phyloP scores from a whole-genome alignment of 2,329 filamentous ascomycete genomes.

The Penicillium sp. region DNA sequence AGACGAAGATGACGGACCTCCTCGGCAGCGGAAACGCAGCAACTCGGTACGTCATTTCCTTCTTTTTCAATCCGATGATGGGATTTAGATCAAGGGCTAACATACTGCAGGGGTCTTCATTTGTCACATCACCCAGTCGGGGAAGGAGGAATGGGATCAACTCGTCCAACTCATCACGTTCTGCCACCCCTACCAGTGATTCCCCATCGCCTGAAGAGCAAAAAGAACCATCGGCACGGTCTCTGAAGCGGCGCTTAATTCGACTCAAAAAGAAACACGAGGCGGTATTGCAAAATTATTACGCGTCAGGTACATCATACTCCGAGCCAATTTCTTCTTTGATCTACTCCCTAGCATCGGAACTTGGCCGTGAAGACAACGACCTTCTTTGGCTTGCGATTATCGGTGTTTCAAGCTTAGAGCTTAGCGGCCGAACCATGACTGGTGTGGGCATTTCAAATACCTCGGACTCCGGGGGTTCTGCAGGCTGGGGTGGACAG shows the following conservation, averaged over 20 bases:
- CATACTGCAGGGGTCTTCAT: conserved; percentile 38
- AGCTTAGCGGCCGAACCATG: conserved; percentile 83
- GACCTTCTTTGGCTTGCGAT: conserved; percentile 94
- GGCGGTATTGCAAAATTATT: conserved; percentile 74
- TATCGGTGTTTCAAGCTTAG: conserved; percentile 90
- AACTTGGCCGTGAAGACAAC: conserved; percentile 94
- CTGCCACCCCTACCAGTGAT: conserved; percentile 45
- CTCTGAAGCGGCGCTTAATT: conserved; percentile 71
- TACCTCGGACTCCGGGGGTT: conserved; percentile 54
- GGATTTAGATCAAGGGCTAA: conserved; percentile 9
- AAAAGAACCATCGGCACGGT: conserved; percentile 67
- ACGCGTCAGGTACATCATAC: conserved; percentile 82
- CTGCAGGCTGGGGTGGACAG: conserved; percentile 75
- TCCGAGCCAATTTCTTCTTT: conserved; percentile 94
- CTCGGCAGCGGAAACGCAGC: conserved; percentile 77
- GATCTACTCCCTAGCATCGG: conserved; percentile 90
- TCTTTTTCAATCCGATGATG: background rate
- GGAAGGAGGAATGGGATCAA: conserved; percentile 41
- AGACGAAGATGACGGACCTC: conserved; percentile 72
- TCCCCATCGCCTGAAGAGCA: conserved; percentile 43
- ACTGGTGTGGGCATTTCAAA: conserved; percentile 69
- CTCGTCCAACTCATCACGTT: conserved; percentile 48
- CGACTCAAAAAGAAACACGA: conserved; percentile 78
- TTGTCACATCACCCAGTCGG: conserved; percentile 42
- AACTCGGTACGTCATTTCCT: conserved; percentile 67